Evolutionary conservation across 2,329 filamentous ascomycete genomes (phyloP), one percentile per base, ranked within the genome.

Genomic region (Pleomassaria siparia): DNA sequence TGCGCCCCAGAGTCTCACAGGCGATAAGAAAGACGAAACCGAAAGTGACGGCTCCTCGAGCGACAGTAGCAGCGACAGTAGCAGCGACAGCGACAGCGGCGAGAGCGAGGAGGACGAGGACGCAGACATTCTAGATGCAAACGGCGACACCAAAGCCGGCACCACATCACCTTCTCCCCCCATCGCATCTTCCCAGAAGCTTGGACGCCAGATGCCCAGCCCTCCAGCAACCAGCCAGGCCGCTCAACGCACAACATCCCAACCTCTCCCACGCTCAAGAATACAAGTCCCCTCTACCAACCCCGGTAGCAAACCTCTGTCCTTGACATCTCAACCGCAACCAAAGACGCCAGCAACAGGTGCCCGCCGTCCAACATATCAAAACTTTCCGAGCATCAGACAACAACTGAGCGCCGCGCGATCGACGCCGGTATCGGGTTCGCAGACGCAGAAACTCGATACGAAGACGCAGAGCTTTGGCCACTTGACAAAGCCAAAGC

Each of bases 141-240:
- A 24, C 16, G 28, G 22, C 4, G 33, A 26, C 11, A n/a, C 45
- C 3, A 24, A 45, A 6, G 21, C 40, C 4, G 33, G 40, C 16
- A 32, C 32, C 16, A 40, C 20, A 15, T 40, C 49, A 15, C 49
- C 48, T 16, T 56, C 58, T 15, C 55, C 56, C 16, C 56, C 56
- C 2, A 57, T 57, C 25, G 43, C 39, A 29, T 6, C 47, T 5
- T 11, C 26, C 12, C 32, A 35, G n/a, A 40, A 39, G 11, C 47
- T 49, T 8, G 42, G 43, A 5, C 54, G 44, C 3, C 29, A 41
- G 1, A 46, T 54, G 13, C 28, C 28, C 29, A 44, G 32, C 16
- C 33, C 35, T 4, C 43, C 51, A 37, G 36, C 41, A 6, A 45
- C 46, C 9, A 53, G 40, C 11, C 55, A 49, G 29, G 21, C 32